These are phyloP conservation scores for Exidia glandulosa DNA, from an alignment of 768 basidiomycete genomes.

Conservation along the genomic window DNA sequence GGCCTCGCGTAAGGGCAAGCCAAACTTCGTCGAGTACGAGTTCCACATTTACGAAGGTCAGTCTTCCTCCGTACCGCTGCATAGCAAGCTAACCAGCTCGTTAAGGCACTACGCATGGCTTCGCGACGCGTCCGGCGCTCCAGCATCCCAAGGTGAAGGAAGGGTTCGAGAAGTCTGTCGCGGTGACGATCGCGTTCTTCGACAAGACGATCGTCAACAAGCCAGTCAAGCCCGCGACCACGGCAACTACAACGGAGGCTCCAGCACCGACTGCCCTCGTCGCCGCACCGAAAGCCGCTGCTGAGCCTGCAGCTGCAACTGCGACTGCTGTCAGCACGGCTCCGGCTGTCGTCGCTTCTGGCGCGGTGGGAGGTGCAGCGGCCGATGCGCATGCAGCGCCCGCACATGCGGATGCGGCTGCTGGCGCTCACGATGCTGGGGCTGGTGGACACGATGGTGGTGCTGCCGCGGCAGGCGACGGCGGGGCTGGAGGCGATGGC, in stretches of 20 bases:
- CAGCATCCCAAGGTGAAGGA: constrained; percentile 29
- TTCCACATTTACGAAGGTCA: constrained; percentile 27
- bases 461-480: too few relatives aligned
- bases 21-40: constrained; percentile 22
- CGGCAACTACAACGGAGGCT: not conserved
- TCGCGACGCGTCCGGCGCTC: constrained; percentile 36
- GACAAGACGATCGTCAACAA: not conserved
- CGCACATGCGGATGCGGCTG: too few relatives aligned
- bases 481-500: too few relatives aligned
- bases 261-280: not conserved
- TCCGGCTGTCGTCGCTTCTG: too few relatives aligned
- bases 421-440: too few relatives aligned
- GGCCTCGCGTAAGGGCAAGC: constrained; percentile 17
- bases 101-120: constrained; percentile 39
- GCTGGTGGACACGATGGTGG: too few relatives aligned
- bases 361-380: too few relatives aligned
- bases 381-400: too few relatives aligned
- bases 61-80: not conserved
- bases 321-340: too few relatives aligned
- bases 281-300: too few relatives aligned
- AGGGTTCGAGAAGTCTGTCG: constrained; percentile 32
- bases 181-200: constrained; percentile 25
- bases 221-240: not conserved
- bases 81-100: not conserved
- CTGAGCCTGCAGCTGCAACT: too few relatives aligned